phyloP scores from a whole-genome alignment of 352 stramenopile genomes.

The Phytophthora citrophthora region DNA sequence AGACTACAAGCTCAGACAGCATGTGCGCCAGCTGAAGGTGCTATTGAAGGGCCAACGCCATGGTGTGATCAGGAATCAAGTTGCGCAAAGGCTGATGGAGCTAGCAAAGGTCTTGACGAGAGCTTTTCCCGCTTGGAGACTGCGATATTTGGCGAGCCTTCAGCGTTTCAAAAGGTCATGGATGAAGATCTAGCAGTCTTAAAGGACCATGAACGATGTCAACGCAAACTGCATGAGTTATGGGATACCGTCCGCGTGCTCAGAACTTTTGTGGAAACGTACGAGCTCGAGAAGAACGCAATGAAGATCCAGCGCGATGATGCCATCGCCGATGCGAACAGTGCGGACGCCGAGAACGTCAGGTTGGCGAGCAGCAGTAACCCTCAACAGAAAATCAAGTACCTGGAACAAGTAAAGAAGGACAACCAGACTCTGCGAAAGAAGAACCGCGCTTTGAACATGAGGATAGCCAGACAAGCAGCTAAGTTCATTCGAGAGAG shows the following conservation, averaged over 20 bases:
- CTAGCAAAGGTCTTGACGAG: conserved; percentile 9
- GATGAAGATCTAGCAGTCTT: conserved; percentile 30
- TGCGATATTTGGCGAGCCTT: conserved; percentile 28
- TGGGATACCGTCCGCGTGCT: conserved; percentile 72
- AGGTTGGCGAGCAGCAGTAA: conserved; percentile 69
- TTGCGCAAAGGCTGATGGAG: background rate
- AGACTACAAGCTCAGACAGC: conserved; percentile 11
- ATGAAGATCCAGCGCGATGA: conserved; percentile 65
- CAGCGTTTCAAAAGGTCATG: conserved; percentile 38
- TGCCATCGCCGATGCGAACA: conserved; percentile 55
- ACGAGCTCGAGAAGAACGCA: conserved; percentile 55
- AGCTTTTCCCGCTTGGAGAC: conserved; percentile 16
- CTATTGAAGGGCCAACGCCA: background rate
- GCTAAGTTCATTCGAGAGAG: conserved; percentile 25
- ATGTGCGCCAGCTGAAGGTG: conserved; percentile 1
- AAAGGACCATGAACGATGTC: conserved; percentile 57
- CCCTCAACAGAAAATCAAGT: conserved; percentile 77
- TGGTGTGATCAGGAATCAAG: conserved; percentile 6
- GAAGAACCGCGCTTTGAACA: conserved; percentile 67
- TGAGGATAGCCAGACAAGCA: conserved; percentile 35
- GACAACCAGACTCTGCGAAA: conserved; percentile 61
- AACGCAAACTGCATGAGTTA: conserved; percentile 73
- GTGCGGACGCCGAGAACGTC: conserved; percentile 62
- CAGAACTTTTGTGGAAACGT: conserved; percentile 66
- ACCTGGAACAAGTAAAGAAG: conserved; percentile 71